Percentiles rank a stretch among this genome's conserved stretches.
These are phyloP conservation scores for Xanthoconium separans DNA, from an alignment of 1,284 basidiomycete genomes.

Conservation along the genomic window DNA sequence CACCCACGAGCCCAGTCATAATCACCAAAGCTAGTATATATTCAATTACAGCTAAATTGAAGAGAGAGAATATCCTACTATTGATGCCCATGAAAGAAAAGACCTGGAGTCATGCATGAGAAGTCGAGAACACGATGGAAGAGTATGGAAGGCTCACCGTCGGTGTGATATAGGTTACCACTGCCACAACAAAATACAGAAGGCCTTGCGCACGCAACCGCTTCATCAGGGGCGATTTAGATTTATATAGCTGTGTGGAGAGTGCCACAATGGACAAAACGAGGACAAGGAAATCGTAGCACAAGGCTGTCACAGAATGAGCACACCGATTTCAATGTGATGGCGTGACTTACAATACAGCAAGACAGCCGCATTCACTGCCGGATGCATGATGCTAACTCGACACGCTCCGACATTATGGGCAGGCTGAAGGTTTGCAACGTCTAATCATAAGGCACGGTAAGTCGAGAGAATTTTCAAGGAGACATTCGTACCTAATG, in stretches of 20 bases:
- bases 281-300: slow-evolving; percentile 20
- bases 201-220: slow-evolving; percentile 19
- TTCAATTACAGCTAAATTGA: background rate
- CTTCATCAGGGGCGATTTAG: slow-evolving; percentile 17
- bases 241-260: background rate
- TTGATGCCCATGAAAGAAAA: slow-evolving; percentile 6
- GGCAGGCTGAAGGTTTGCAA: background rate
- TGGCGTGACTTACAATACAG: slow-evolving; percentile 16
- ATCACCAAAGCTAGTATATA: slow-evolving; percentile 1
- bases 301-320: slow-evolving; percentile 12
- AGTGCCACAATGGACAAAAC: slow-evolving; percentile 20
- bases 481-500: slow-evolving; percentile 13
- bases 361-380: slow-evolving; percentile 8
- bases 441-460: slow-evolving; percentile 5
- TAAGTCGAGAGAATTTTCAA: background rate
- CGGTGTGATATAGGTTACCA: slow-evolving; percentile 15
- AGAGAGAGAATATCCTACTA: background rate
- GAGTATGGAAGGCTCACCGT: slow-evolving; percentile 4
- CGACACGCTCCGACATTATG: background rate
- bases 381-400: background rate
- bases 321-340: background rate
- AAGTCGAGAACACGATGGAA: background rate
- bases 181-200: slow-evolving; percentile 17
- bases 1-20: slow-evolving; percentile 5
- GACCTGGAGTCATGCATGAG: slow-evolving; percentile 3